These are phyloP conservation scores for Penicillium occitanis DNA, from an alignment of 2,329 filamentous ascomycete species.

Conservation along the genomic window DNA sequence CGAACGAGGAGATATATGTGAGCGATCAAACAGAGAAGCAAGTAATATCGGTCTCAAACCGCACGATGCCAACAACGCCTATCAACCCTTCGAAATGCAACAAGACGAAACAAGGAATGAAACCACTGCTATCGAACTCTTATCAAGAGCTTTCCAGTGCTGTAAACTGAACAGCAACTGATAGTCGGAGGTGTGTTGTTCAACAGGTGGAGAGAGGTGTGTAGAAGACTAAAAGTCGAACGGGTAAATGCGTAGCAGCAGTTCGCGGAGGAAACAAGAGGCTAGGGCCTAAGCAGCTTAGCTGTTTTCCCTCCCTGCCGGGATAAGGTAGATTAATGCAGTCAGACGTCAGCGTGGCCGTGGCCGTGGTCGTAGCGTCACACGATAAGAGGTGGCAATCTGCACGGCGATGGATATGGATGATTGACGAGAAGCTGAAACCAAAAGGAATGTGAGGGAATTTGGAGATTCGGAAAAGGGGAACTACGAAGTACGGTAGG, in stretches of 20 bases:
- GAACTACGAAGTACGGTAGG: too few relatives aligned
- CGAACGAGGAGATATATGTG: not conserved
- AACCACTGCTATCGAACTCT: not conserved
- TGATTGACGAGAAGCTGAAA: not conserved
- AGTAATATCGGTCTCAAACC: not conserved
- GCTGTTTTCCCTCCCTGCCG: constrained; percentile 3
- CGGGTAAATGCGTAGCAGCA: constrained; percentile 4
- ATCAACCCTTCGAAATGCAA: not conserved
- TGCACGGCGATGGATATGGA: constrained; percentile 3
- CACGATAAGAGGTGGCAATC: not conserved
- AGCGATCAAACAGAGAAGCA: constrained; percentile 4
- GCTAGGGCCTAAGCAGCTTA: constrained; percentile 7
- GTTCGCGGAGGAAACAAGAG: constrained; percentile 3
- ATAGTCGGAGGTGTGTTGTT: not conserved
- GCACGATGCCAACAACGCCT: not conserved
- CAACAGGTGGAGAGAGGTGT: not conserved
- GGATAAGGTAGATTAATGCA: not conserved
- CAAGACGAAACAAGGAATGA: not conserved
- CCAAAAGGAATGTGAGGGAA: not conserved
- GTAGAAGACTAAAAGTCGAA: constrained; percentile 6
- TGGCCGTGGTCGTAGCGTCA: constrained; percentile 3
- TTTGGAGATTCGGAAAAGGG: not conserved
- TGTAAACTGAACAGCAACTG: not conserved
- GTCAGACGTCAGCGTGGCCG: constrained; percentile 9
- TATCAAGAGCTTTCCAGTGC: not conserved